phyloP scores from a whole-genome alignment of 257 asterid species.

The Anisodus tanguticus region DNA sequence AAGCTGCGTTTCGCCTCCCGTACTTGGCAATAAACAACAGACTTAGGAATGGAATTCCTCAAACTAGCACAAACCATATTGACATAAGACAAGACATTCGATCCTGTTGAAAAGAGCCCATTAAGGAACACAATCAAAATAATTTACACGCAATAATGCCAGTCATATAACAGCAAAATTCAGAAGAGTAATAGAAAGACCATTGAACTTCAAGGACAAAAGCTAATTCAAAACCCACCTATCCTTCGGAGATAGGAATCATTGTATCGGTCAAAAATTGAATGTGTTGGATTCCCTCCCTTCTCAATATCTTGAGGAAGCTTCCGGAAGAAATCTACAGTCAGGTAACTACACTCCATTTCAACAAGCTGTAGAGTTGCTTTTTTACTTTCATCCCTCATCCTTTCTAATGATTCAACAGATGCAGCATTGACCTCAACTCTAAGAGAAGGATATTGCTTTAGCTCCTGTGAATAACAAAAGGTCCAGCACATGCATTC shows the following conservation, averaged over 20 bases:
- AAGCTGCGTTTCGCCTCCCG: constrained; percentile 98
- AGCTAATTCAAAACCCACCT: constrained; percentile 52
- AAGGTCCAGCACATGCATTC: constrained; percentile 19
- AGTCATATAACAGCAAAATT: constrained; percentile 15
- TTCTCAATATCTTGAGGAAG: constrained; percentile 99
- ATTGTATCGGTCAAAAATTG: constrained; percentile 92
- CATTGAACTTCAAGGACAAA: neutral
- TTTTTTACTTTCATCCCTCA: constrained; percentile 95
- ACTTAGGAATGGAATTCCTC: constrained; percentile 95
- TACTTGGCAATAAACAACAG: constrained; percentile 95
- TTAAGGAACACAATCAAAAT: constrained; percentile 4
- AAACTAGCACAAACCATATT: constrained; percentile 92
- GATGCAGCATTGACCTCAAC: constrained; percentile 91
- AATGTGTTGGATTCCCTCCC: constrained; percentile 99
- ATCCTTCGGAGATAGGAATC: constrained; percentile 90
- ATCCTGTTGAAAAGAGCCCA: constrained; percentile 52
- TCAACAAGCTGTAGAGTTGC: constrained; percentile 95
- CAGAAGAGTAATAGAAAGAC: neutral
- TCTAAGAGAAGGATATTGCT: constrained; percentile 93
- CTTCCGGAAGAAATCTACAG: constrained; percentile 96
- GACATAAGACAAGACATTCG: constrained; percentile 88
- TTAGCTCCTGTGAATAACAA: constrained; percentile 69
- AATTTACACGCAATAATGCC: neutral
- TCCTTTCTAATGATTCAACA: constrained; percentile 82
- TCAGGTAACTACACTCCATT: constrained; percentile 89